Conservation (phyloP, 805 yeast species). For the Lipomyces chichibuensis region DNA sequence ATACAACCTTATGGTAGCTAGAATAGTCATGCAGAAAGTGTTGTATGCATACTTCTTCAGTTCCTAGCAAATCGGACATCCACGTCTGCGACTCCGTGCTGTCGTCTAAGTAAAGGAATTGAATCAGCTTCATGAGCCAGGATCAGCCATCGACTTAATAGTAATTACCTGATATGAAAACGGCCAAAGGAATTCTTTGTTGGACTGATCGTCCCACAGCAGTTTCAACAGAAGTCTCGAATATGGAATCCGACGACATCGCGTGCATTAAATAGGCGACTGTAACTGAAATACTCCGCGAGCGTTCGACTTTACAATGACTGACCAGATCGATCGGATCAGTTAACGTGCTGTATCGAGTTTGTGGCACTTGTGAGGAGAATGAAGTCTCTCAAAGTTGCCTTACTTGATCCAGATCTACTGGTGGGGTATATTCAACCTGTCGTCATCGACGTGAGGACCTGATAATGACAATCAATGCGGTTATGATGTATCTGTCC, state of each 20-base stretch:
- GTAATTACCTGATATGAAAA: slow-evolving; percentile 29
- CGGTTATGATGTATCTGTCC: not conserved
- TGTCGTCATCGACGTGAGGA: not conserved
- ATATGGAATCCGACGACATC: slow-evolving; percentile 6
- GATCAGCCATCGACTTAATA: not conserved
- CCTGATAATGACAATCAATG: not conserved
- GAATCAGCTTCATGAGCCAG: not conserved
- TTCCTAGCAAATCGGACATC: slow-evolving; percentile 20
- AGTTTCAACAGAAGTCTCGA: slow-evolving; percentile 30
- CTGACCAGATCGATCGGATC: not conserved
- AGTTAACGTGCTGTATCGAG: not conserved
- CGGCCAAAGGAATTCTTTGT: slow-evolving; percentile 27
- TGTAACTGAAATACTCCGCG: slow-evolving; percentile 2
- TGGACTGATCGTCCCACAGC: slow-evolving; percentile 32
- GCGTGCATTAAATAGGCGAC: not conserved
- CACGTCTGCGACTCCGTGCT: slow-evolving; percentile 29
- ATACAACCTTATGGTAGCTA: slow-evolving; percentile 1
- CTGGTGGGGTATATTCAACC: not conserved
- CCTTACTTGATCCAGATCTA: not conserved
- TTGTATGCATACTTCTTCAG: slow-evolving; percentile 19
- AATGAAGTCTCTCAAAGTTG: not conserved
- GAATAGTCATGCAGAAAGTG: not conserved
- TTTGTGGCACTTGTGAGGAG: not conserved
- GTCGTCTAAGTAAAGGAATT: slow-evolving; percentile 21
- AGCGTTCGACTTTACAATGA: not conserved